A percentile compares a stretch with the other conserved stretches of the same genome.
phyloP scores from a whole-genome alignment of 805 yeast species.

The Metschnikowia santaceciliae region DNA sequence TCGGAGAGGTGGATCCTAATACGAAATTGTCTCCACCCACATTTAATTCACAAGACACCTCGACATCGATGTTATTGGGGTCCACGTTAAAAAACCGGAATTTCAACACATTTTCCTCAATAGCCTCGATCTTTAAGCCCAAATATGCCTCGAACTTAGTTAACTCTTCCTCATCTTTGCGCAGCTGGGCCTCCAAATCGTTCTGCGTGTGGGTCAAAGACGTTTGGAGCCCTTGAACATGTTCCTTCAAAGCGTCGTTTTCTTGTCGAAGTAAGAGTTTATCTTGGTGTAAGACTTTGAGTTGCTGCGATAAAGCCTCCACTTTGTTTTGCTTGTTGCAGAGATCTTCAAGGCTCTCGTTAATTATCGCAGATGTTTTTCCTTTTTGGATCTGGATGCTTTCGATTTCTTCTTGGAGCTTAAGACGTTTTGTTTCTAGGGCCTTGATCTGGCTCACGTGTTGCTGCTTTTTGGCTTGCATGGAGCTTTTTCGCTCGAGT shows the following conservation, averaged over 20 bases:
- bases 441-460: conserved; percentile 29
- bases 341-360: conserved; percentile 20
- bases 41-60: conserved; percentile 43
- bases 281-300: not conserved
- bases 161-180: conserved; percentile 50
- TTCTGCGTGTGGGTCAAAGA: conserved; percentile 31
- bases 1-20: conserved; percentile 13
- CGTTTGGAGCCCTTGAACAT: conserved; percentile 31
- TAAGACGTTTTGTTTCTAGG: conserved; percentile 27
- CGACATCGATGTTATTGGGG: conserved; percentile 36
- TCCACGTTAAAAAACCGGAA: conserved; percentile 50
- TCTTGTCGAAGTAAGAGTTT: not conserved
- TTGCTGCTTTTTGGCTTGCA: conserved; percentile 32
- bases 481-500: conserved; percentile 27
- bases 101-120: conserved; percentile 41
- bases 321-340: conserved; percentile 33
- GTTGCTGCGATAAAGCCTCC: conserved; percentile 2
- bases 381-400: conserved; percentile 24
- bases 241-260: conserved; percentile 20
- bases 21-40: conserved; percentile 33
- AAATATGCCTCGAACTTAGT: conserved; percentile 48
- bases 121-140: conserved; percentile 53
- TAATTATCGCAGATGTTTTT: conserved; percentile 26
- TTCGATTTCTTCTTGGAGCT: conserved; percentile 29
- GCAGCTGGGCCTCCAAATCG: conserved; percentile 40